Evolutionary conservation across 768 basidiomycete species (phyloP).

Genomic region (Sutorius australiensis): DNA sequence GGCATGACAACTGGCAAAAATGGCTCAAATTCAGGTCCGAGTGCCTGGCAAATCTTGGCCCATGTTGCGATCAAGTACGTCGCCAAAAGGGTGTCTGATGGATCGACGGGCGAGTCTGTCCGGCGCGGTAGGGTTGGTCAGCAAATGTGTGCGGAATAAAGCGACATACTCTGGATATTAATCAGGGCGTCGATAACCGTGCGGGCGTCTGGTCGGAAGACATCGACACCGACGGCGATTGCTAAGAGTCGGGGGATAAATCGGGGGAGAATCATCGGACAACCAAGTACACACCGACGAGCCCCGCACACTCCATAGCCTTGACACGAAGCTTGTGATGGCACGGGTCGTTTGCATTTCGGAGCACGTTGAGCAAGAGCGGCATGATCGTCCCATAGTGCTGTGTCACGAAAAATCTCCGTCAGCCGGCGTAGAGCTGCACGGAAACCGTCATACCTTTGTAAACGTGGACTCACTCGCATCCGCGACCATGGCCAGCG

Average conservation of each 20-base stretch:
- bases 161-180: slow-evolving; percentile 64
- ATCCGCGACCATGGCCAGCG: slow-evolving; percentile 86
- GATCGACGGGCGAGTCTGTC: slow-evolving; percentile 63
- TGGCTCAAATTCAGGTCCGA: slow-evolving; percentile 81
- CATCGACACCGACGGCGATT: slow-evolving; percentile 79
- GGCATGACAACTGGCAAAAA: slow-evolving; percentile 87
- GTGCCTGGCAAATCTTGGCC: slow-evolving; percentile 84
- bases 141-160: not conserved
- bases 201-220: slow-evolving; percentile 72
- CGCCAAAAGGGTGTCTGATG: slow-evolving; percentile 64
- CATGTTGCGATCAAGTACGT: slow-evolving; percentile 84
- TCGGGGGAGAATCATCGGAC: not conserved
- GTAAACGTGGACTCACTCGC: slow-evolving; percentile 76
- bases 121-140: not conserved
- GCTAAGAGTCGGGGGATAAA: slow-evolving; percentile 39
- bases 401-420: slow-evolving; percentile 31
- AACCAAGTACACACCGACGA: slow-evolving; percentile 58
- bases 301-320: slow-evolving; percentile 88
- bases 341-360: slow-evolving; percentile 63
- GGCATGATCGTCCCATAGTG: slow-evolving; percentile 82
- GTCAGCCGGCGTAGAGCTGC: not conserved
- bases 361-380: slow-evolving; percentile 68
- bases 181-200: slow-evolving; percentile 71
- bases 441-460: slow-evolving; percentile 42
- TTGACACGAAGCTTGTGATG: slow-evolving; percentile 71